Evolutionary conservation across 371 early-diverging fungal species (phyloP).

Genomic region (Circinella minor): DNA sequence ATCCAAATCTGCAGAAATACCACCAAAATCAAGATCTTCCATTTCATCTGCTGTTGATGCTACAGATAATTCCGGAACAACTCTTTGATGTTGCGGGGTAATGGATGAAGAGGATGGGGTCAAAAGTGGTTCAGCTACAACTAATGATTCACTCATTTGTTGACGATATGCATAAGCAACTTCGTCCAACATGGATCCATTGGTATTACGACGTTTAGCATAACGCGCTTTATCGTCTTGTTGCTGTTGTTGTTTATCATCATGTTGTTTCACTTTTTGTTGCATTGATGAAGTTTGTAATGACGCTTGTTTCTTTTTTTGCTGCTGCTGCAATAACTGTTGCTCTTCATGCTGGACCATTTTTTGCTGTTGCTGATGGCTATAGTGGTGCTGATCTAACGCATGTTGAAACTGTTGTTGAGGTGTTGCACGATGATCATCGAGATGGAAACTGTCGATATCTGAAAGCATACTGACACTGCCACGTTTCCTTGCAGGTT

Average conservation of each 20-base stretch:
- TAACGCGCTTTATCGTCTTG: constrained; percentile 29
- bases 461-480: constrained; percentile 54
- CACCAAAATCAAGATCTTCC: constrained; percentile 24
- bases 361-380: no score
- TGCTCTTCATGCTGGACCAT: no score
- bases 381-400: no score
- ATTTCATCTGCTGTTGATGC: constrained; percentile 16
- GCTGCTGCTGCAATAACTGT: no score
- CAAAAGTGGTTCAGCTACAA: constrained; percentile 16
- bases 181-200: constrained; percentile 19
- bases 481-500: constrained; percentile 42
- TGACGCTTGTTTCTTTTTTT: not conserved
- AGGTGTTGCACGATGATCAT: constrained; percentile 9
- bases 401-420: not conserved
- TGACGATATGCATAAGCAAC: constrained; percentile 34
- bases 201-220: constrained; percentile 45
- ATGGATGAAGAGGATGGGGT: constrained; percentile 9
- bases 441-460: constrained; percentile 37
- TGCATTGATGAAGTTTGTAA: not conserved
- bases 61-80: constrained; percentile 18
- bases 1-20: constrained; percentile 34
- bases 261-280: not conserved
- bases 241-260: not conserved
- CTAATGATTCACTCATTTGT: constrained; percentile 21
- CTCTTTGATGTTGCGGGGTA: constrained; percentile 2